Evolutionary conservation across 345 rosid genomes (phyloP).

Genomic region (Toxicodendron radicans): DNA sequence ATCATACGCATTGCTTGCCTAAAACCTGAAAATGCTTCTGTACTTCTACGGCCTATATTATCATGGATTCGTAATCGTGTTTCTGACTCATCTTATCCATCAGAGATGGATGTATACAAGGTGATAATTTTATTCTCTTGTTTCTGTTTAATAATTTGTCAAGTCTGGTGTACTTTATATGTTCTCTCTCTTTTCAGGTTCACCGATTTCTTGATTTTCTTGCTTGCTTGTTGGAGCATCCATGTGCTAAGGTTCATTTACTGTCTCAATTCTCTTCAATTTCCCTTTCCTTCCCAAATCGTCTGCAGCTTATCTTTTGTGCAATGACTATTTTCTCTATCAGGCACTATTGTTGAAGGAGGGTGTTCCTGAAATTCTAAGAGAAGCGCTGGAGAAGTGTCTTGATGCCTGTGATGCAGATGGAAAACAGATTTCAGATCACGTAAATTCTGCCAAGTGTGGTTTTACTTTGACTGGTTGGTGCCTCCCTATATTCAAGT

Average conservation of each 20-base stretch:
- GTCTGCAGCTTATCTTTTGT: constrained; percentile 18
- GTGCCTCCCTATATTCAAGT: constrained; percentile 76
- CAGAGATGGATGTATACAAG: constrained; percentile 74
- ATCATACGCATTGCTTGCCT: constrained; percentile 77
- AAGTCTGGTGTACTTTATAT: constrained; percentile 22
- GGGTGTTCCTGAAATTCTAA: constrained; percentile 59
- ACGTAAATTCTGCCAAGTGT: constrained; percentile 38
- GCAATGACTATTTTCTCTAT: constrained; percentile 18
- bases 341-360: constrained; percentile 71
- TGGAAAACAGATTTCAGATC: constrained; percentile 44
- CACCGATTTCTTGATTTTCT: constrained; percentile 73
- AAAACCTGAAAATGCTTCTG: constrained; percentile 69
- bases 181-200: constrained; percentile 47
- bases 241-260: constrained; percentile 63
- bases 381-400: constrained; percentile 65
- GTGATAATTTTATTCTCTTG: constrained; percentile 40
- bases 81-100: constrained; percentile 42
- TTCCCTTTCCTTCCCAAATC: not conserved
- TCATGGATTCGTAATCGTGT: constrained; percentile 53
- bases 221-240: constrained; percentile 86
- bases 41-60: constrained; percentile 73
- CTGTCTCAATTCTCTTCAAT: constrained; percentile 4
- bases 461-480: constrained; percentile 54
- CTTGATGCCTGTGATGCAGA: constrained; percentile 54
- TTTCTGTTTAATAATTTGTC: constrained; percentile 16